Conservation (phyloP, 352 stramenopile species). For the Globisporangium nunn region DNA sequence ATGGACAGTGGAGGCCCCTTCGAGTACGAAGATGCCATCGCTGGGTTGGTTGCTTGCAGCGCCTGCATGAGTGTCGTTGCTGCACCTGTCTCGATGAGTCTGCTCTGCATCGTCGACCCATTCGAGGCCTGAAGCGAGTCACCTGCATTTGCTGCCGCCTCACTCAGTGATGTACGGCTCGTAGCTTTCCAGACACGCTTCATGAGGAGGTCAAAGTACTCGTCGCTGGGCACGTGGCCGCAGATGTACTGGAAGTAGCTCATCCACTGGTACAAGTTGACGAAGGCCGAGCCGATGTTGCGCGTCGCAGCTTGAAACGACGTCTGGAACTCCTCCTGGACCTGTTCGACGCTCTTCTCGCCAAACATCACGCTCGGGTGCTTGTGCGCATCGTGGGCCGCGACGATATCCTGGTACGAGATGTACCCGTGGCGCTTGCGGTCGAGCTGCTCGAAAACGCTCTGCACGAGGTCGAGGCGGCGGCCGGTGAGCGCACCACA, state of each 20-base stretch:
- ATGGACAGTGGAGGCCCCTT: slow-evolving; percentile 20
- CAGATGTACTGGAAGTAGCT: slow-evolving; percentile 70
- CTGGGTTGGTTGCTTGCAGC: slow-evolving; percentile 34
- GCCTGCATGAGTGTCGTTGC: slow-evolving; percentile 49
- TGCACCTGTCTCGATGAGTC: not conserved
- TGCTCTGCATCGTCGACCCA: not conserved
- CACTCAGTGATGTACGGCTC: slow-evolving; percentile 27
- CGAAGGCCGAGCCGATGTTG: slow-evolving; percentile 25
- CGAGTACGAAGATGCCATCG: slow-evolving; percentile 15
- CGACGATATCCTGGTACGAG: slow-evolving; percentile 35
- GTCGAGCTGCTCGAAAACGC: slow-evolving; percentile 63
- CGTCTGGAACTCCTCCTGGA: slow-evolving; percentile 46
- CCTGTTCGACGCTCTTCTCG: slow-evolving; percentile 44
- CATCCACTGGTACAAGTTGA: slow-evolving; percentile 71
- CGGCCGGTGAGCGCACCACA: slow-evolving; percentile 36
- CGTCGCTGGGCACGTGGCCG: slow-evolving; percentile 55
- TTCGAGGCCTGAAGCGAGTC: not conserved
- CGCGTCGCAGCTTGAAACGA: slow-evolving; percentile 35
- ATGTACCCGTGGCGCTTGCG: slow-evolving; percentile 55
- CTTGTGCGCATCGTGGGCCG: slow-evolving; percentile 37
- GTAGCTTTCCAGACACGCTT: slow-evolving; percentile 63
- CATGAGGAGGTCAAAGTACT: slow-evolving; percentile 73
- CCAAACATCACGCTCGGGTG: slow-evolving; percentile 73
- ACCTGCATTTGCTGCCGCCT: slow-evolving; percentile 15
- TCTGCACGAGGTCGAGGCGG: slow-evolving; percentile 59